Conservation (phyloP, 352 stramenopile species). For the Thalassiosira mediterranea region DNA sequence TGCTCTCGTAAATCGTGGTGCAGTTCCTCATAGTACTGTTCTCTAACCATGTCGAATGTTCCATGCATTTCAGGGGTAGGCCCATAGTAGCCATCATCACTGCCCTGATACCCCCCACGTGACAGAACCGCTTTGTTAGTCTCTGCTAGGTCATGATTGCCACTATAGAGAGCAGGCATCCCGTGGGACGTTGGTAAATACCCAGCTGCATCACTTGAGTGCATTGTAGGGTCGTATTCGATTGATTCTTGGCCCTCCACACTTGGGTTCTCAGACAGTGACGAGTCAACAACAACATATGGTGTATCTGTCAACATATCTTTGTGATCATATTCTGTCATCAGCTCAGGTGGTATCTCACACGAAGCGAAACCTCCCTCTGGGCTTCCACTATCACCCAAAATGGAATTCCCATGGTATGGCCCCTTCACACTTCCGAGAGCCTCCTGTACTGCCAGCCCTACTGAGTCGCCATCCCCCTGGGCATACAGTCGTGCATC, state of each 20-base stretch:
- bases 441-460: conserved; percentile 74
- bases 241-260: not conserved
- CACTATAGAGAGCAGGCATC: conserved; percentile 10
- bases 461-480: conserved; percentile 40
- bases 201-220: no score
- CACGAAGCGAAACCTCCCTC: conserved; percentile 43
- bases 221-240: not conserved
- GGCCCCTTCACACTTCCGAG: conserved; percentile 33
- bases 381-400: conserved; percentile 1
- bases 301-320: not conserved
- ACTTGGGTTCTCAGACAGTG: not conserved
- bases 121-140: conserved; percentile 47
- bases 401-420: conserved; percentile 22
- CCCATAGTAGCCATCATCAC: conserved; percentile 40
- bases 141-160: conserved; percentile 6
- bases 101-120: conserved; percentile 61
- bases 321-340: conserved; percentile 12
- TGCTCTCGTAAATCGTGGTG: conserved; percentile 68
- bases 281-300: not conserved
- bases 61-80: conserved; percentile 28
- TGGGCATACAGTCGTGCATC: conserved; percentile 76
- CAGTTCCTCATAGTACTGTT: conserved; percentile 71
- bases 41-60: conserved; percentile 64
- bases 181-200: no score
- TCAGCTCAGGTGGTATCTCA: conserved; percentile 58